phyloP scores from a whole-genome alignment of 345 rosid species.

The Limnanthes douglasii region DNA sequence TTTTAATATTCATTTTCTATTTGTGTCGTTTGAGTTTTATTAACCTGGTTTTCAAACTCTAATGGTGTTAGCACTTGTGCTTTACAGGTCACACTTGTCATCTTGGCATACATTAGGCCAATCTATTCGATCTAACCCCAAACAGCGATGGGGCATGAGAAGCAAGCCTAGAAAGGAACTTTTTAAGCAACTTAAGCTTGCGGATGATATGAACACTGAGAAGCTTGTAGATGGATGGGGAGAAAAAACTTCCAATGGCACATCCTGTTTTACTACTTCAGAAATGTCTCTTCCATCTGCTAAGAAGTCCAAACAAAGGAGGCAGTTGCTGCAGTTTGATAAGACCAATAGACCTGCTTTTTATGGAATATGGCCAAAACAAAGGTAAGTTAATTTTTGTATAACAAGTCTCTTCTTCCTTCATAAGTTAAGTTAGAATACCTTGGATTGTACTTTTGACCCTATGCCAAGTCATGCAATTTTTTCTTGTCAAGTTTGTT shows the following conservation, averaged over 20 bases:
- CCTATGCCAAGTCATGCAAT: no score
- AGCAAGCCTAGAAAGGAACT: slow-evolving; percentile 48
- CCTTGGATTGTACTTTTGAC: no score
- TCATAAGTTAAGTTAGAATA: no score
- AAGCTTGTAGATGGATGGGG: slow-evolving; percentile 34
- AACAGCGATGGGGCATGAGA: slow-evolving; percentile 70
- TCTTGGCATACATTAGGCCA: slow-evolving; percentile 56
- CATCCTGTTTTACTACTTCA: slow-evolving; percentile 9
- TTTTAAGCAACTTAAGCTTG: slow-evolving; percentile 62
- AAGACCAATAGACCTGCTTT: slow-evolving; percentile 85
- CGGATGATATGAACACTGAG: slow-evolving; percentile 32
- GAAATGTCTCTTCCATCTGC: slow-evolving; percentile 12
- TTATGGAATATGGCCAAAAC: slow-evolving; percentile 82
- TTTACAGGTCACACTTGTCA: slow-evolving; percentile 50
- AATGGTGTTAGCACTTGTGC: slow-evolving; percentile 7
- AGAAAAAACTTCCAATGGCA: slow-evolving; percentile 22
- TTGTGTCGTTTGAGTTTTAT: background rate
- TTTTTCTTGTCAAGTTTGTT: no score
- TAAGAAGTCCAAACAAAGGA: slow-evolving; percentile 26
- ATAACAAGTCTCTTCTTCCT: no score
- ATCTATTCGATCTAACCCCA: slow-evolving; percentile 20
- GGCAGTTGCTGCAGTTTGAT: slow-evolving; percentile 74
- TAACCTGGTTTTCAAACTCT: slow-evolving; percentile 5
- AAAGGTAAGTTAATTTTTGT: slow-evolving; percentile 75
- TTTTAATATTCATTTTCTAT: background rate